phyloP scores from a whole-genome alignment of 2,329 filamentous ascomycete genomes.

The Neocatenulostroma microsporum region DNA sequence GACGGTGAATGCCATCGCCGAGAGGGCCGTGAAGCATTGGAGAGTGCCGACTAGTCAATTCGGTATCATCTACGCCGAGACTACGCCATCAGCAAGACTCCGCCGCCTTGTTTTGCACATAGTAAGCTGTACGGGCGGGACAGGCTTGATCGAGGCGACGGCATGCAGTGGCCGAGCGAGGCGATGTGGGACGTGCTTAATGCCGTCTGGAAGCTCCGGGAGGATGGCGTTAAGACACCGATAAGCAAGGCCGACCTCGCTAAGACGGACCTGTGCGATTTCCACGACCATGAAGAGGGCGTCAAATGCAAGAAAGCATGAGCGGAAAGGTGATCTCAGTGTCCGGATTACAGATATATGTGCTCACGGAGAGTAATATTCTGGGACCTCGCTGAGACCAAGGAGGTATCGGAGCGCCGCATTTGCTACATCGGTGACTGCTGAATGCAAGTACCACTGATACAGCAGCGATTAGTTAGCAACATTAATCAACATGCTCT shows the following conservation, averaged over 20 bases:
- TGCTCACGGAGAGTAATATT: too few relatives aligned
- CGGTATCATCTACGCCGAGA: neutral
- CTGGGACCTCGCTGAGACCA: too few relatives aligned
- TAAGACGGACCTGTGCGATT: constrained; percentile 1
- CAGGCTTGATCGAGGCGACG: neutral
- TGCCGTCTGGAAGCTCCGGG: neutral
- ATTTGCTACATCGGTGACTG: too few relatives aligned
- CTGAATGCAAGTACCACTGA: too few relatives aligned
- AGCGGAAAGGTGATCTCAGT: too few relatives aligned
- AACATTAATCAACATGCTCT: constrained; percentile 49
- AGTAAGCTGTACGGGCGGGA: neutral
- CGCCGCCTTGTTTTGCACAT: neutral
- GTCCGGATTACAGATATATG: too few relatives aligned
- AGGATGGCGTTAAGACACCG: neutral
- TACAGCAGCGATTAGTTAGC: too few relatives aligned
- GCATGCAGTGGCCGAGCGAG: too few relatives aligned
- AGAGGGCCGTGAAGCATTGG: neutral
- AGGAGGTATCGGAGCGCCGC: too few relatives aligned
- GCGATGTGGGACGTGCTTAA: neutral
- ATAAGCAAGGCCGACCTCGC: neutral
- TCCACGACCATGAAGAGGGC: constrained; percentile 2
- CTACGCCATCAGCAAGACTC: neutral
- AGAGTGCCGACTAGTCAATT: neutral
- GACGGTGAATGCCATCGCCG: neutral
- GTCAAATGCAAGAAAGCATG: constrained; percentile 1